These are phyloP conservation scores for Lipomyces yarrowii DNA, from an alignment of 1,139 yeast genomes.

Conservation along the genomic window DNA sequence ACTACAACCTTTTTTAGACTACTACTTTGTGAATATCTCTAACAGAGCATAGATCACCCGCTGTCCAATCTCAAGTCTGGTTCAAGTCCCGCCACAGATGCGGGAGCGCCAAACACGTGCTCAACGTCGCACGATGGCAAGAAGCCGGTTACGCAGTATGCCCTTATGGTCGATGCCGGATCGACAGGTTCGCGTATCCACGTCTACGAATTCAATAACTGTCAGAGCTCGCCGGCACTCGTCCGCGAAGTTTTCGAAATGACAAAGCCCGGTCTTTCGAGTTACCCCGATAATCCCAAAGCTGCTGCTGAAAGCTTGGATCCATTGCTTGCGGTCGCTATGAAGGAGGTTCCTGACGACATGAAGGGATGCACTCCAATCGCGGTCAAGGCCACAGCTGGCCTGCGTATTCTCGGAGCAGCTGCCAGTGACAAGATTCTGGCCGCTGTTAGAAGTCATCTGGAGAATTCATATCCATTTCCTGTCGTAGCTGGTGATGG, in stretches of 20 bases:
- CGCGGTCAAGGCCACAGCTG: conserved; percentile 98
- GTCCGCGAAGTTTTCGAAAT: conserved; percentile 79
- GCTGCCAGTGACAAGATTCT: conserved; percentile 70
- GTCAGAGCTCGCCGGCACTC: conserved; percentile 78
- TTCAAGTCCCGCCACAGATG: conserved; percentile 2
- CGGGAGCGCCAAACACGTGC: conserved; percentile 26
- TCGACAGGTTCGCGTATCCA: conserved; percentile 96
- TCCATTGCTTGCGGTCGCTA: conserved; percentile 72
- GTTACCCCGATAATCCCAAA: conserved; percentile 73
- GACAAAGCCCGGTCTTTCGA: conserved; percentile 90
- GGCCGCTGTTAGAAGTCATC: conserved; percentile 70
- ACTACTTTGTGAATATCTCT: background rate
- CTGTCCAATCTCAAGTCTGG: background rate
- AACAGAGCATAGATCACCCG: conserved; percentile 4
- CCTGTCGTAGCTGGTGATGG: conserved; percentile 87
- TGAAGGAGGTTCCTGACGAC: conserved; percentile 71
- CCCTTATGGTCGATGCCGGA: conserved; percentile 95
- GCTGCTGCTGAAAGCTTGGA: conserved; percentile 91
- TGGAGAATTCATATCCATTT: conserved; percentile 82
- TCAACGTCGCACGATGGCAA: conserved; percentile 29
- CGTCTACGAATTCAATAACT: conserved; percentile 85
- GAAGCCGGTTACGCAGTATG: conserved; percentile 50
- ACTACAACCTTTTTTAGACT: background rate
- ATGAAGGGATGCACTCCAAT: conserved; percentile 83
- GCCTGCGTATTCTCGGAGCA: conserved; percentile 82